Evolutionary conservation across 768 basidiomycete genomes (phyloP).

Genomic region (Coprinellus aureogranulatus): DNA sequence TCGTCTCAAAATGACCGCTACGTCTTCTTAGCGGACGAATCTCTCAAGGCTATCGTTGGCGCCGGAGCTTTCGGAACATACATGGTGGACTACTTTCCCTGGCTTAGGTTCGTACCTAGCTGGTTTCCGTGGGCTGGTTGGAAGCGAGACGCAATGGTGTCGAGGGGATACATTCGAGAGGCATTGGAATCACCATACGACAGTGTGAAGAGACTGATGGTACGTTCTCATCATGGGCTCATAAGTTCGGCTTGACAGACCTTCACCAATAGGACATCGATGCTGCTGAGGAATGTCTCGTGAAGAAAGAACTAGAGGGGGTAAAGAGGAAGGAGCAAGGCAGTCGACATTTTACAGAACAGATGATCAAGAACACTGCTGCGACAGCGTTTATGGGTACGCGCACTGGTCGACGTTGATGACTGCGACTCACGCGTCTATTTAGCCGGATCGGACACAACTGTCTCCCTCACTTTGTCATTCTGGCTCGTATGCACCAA

Average conservation of each 20-base stretch:
- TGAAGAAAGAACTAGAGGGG: slow-evolving; percentile 35
- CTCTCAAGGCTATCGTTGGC: not conserved
- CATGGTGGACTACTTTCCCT: slow-evolving; percentile 38
- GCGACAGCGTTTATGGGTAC: slow-evolving; percentile 43
- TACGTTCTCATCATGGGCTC: no score
- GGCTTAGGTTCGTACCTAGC: slow-evolving; percentile 38
- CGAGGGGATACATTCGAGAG: slow-evolving; percentile 29
- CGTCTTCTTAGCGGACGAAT: slow-evolving; percentile 38
- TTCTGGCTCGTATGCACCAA: slow-evolving; percentile 41
- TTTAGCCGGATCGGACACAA: slow-evolving; percentile 32
- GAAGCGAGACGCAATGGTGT: slow-evolving; percentile 35
- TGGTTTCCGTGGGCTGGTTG: slow-evolving; percentile 44
- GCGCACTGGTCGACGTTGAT: slow-evolving; percentile 4
- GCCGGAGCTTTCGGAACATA: slow-evolving; percentile 44
- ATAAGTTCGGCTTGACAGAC: no score
- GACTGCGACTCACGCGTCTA: not conserved
- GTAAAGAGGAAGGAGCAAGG: slow-evolving; percentile 16
- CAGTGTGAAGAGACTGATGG: no score
- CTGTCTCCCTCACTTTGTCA: slow-evolving; percentile 34
- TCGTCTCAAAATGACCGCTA: slow-evolving; percentile 38
- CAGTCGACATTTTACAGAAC: slow-evolving; percentile 24
- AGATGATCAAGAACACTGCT: slow-evolving; percentile 40
- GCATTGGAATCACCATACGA: slow-evolving; percentile 38
- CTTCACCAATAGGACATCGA: no score
- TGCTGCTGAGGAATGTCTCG: slow-evolving; percentile 20